Evolutionary conservation across 78 protist species (phyloP).

Genomic region (Trichosphaerium sp.): DNA sequence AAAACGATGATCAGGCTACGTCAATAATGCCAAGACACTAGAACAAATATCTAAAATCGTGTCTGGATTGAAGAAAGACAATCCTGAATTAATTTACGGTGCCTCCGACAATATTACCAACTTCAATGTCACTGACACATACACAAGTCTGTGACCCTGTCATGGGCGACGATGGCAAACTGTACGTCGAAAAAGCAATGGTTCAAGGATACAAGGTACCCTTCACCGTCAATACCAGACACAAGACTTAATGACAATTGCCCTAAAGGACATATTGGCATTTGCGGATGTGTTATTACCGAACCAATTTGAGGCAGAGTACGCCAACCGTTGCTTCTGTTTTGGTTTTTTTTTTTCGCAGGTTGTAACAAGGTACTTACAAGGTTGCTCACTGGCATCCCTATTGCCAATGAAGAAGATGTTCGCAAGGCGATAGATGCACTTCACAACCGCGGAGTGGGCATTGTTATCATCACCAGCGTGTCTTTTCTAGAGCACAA

Average conservation of each 20-base stretch:
- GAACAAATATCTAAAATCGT: constrained; percentile 18
- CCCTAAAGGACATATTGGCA: not conserved
- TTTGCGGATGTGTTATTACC: constrained; percentile 60
- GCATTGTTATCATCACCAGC: constrained; percentile 53
- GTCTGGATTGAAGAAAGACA: not conserved
- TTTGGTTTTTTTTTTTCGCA: not conserved
- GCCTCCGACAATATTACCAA: too few relatives aligned
- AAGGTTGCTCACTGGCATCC: constrained; percentile 22
- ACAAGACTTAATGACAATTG: not conserved
- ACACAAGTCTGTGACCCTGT: constrained; percentile 46
- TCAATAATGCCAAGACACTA: constrained; percentile 31
- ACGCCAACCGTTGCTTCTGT: not conserved
- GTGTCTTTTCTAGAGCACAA: not conserved
- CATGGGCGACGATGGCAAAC: constrained; percentile 61
- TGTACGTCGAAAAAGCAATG: constrained; percentile 57
- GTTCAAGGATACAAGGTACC: constrained; percentile 25
- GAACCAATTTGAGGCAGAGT: constrained; percentile 67
- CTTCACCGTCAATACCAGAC: too few relatives aligned
- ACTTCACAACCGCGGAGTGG: constrained; percentile 40
- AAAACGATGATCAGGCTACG: constrained; percentile 52
- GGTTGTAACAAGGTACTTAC: not conserved
- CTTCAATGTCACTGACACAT: too few relatives aligned
- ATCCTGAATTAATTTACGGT: constrained; percentile 48
- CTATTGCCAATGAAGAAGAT: constrained; percentile 20
- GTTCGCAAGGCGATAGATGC: constrained; percentile 18